These are phyloP conservation scores for Saturnispora besseyi DNA, from an alignment of 805 yeast genomes.

Conservation along the genomic window DNA sequence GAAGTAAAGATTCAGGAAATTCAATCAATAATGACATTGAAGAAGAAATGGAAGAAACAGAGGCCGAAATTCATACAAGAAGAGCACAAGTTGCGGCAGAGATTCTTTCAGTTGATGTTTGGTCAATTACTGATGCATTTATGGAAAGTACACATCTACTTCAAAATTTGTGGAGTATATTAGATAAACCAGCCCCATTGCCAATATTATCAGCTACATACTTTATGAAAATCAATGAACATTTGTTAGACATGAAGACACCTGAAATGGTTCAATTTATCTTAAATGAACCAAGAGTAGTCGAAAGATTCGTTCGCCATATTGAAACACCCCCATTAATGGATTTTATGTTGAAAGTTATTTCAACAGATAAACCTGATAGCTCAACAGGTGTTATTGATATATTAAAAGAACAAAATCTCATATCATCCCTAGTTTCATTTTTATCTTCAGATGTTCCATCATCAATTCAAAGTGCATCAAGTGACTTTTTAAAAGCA, in stretches of 20 bases:
- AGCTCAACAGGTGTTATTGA: conserved; percentile 81
- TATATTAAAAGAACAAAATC: conserved; percentile 57
- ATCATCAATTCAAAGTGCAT: conserved; percentile 79
- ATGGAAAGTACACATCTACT: conserved; percentile 64
- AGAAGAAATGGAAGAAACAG: conserved; percentile 25
- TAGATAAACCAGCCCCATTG: conserved; percentile 59
- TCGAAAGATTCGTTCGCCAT: conserved; percentile 72
- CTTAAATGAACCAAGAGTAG: conserved; percentile 57
- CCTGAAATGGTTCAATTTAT: conserved; percentile 70
- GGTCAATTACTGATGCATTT: conserved; percentile 87
- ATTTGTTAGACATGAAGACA: conserved; percentile 79
- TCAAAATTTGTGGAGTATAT: conserved; percentile 67
- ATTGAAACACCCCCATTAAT: conserved; percentile 89
- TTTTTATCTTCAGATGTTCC: conserved; percentile 60
- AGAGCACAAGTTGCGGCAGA: conserved; percentile 75
- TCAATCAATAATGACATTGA: conserved; percentile 15
- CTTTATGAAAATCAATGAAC: conserved; percentile 88
- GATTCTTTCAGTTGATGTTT: conserved; percentile 81
- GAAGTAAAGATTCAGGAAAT: conserved; percentile 21
- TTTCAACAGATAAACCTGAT: conserved; percentile 89
- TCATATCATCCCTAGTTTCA: conserved; percentile 65
- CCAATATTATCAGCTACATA: conserved; percentile 75
- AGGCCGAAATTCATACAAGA: conserved; percentile 28
- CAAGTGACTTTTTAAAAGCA: conserved; percentile 92
- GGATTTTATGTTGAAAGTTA: conserved; percentile 84